Evolutionary conservation across 225 moss, liverwort and hornwort species (phyloP), one percentile per base, ranked within the genome.

Genomic region (Marchantia polymorpha): DNA sequence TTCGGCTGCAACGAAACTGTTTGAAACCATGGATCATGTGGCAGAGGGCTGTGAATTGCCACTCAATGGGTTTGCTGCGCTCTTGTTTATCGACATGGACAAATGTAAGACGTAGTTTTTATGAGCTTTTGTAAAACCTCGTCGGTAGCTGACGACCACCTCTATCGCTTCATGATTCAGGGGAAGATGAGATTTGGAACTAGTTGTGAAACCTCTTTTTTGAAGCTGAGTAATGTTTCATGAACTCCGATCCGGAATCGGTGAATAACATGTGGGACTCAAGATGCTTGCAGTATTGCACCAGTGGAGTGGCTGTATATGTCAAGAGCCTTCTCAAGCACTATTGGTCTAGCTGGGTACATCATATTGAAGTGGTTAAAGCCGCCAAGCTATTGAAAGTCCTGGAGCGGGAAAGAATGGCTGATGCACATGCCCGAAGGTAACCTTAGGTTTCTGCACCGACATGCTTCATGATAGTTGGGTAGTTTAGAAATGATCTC

Each of bases 351-450:
- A 46, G 72, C 55, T 86, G 80, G 86, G 51, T 83, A 47, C 73
- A 70, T 29, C 51, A 77, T 20, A 72, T 78, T 16, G 76, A 60
- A 16, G 46, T 73, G 8, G 25, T 56, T 17, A 78, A 81, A 71
- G 60, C 61, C 14, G 27, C 63, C 10, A 86, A 81, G 48, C 67
- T 83, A 75, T 60, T 86, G 47, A 74, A 69, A 58, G 53, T 66
- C 15, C 76, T 83, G 64, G 77, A 83, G 25, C 74, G 8, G 22
- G 78, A 83, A 64, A 78, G 69, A 13, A 73, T 86, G 49, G 86
- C 86, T 64, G 54, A 59, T 47, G 69, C n/a, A 39, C 77, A 83
- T 56, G 86, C 83, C 20, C 60, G 81, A 56, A 86, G 82, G 85
- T 83, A 16, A 81, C 72, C 3, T 73, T 16, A 22, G 11, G 16